Evolutionary conservation across 139 green algal species (phyloP).

Genomic region (Edaphochlamys debaryana): DNA sequence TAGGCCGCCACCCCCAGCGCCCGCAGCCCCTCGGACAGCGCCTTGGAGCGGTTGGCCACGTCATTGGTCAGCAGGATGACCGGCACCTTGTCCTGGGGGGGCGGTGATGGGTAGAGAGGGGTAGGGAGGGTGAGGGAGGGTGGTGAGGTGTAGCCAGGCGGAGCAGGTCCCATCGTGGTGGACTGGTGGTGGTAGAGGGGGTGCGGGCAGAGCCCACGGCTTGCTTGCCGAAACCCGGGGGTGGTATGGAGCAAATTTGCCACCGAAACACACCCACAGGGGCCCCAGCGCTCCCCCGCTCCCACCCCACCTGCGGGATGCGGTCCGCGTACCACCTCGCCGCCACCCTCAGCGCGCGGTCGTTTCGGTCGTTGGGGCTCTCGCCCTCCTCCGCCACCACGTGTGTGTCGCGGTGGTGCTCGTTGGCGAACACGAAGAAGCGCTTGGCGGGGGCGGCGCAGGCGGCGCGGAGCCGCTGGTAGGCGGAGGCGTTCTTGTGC

Average conservation of each 20-base stretch:
- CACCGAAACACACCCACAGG: too few species aligned
- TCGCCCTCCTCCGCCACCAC: conserved; percentile 77
- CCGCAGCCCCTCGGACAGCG: conserved; percentile 67
- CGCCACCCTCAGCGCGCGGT: conserved; percentile 93
- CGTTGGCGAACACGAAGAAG: conserved; percentile 98
- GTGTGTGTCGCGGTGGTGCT: conserved; percentile 91
- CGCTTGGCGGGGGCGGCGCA: conserved; percentile 60
- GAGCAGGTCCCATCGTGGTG: too few species aligned
- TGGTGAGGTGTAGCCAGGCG: neutral
- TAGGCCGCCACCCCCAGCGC: conserved; percentile 68
- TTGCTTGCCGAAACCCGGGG: too few species aligned
- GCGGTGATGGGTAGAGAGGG: neutral
- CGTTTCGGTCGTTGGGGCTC: conserved; percentile 97
- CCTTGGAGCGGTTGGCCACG: conserved; percentile 80
- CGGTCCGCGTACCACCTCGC: conserved; percentile 78
- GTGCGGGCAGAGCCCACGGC: too few species aligned
- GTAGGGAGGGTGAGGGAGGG: neutral
- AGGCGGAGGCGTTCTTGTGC: conserved; percentile 78
- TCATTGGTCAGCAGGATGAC: conserved; percentile 94
- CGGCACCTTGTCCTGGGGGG: conserved; percentile 39
- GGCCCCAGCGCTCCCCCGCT: too few species aligned
- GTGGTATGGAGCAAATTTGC: too few species aligned
- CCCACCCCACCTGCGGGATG: conserved; percentile 28
- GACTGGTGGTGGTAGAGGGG: too few species aligned
- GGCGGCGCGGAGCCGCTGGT: conserved; percentile 84